Base-by-base conservation (phyloP, 2,329 filamentous ascomycete genomes). In the Penicillium sp. region DNA sequence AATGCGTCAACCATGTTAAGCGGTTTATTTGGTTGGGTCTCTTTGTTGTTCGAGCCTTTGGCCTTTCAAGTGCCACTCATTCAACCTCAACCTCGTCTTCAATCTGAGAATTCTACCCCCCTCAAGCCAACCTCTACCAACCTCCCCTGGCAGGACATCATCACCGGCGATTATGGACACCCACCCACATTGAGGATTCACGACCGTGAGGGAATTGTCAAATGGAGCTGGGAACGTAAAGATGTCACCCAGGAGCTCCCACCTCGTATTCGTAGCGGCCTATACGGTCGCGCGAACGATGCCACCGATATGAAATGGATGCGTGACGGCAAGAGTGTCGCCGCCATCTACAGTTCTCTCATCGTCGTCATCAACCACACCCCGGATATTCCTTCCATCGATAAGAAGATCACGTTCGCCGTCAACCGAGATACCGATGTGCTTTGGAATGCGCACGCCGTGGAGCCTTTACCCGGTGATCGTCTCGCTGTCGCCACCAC, bases 271-370 rank as follows among this genome's bases (percentile, higher is more conserved):
- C 38, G 43, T 14, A 51, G 52, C 10, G 64, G 63, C 38, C 55
- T 67, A 14, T 61, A 54, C 34, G 57, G 55, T 27, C 32, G 42
- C 13, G 62, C 56, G 22, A 65, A 67, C 45, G 64, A 67, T 47
- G 64, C 64, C 13, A 67, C 63, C 6, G 64, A 67, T 8, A 54
- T 67, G 32, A 67, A 65, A 39, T 67, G 57, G 58, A 61, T 67
- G 52, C 55, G 56, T 18, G 60, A 57, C 7, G 64, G 64, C 1
- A 58, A 48, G n/a, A 59, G 52, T 7, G 48, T 67, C 5, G 64
- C 56, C 5, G 63, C 61, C 21, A 51, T 66, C 38, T 66, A 66
- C 44, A 60, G 60, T n/a, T 49, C 59, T 14, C 48, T 65, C n/a
- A 48, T 53, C 32, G 11, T 67, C 8, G 56, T 65, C 44, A 52